phyloP scores from a whole-genome alignment of 2,329 filamentous ascomycete species.

The Fusarium nisikadoi region DNA sequence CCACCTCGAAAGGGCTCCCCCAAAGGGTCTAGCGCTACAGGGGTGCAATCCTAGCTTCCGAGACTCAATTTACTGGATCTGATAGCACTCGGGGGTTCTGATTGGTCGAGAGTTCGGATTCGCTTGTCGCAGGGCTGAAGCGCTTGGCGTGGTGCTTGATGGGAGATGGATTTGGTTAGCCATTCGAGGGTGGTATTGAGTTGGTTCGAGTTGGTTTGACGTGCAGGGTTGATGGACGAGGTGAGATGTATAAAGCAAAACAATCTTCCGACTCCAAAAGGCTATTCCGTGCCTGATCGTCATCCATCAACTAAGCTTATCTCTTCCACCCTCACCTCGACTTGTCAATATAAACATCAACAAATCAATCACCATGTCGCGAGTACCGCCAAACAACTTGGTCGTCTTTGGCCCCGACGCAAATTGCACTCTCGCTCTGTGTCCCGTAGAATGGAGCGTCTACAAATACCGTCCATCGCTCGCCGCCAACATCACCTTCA shows the following conservation, averaged over 20 bases:
- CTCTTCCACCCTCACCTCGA: not conserved
- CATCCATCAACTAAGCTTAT: not conserved
- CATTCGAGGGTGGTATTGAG: not conserved
- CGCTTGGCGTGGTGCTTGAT: not conserved
- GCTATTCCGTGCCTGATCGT: not conserved
- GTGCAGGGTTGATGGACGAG: not conserved
- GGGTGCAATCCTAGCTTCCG: conserved; percentile 16
- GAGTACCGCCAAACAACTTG: conserved; percentile 16
- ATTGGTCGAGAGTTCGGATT: conserved; percentile 22
- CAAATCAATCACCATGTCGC: conserved; percentile 19
- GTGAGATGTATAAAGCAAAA: conserved; percentile 1
- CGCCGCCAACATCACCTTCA: conserved; percentile 55
- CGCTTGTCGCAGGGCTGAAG: conserved; percentile 30
- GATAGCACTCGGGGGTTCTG: not conserved
- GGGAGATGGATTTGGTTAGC: not conserved
- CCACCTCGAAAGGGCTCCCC: conserved; percentile 18
- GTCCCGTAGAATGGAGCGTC: conserved; percentile 57
- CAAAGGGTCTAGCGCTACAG: not conserved
- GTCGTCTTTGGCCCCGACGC: conserved; percentile 57
- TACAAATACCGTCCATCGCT: conserved; percentile 60
- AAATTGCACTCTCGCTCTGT: conserved; percentile 62
- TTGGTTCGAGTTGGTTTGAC: too few species aligned
- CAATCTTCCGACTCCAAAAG: not conserved
- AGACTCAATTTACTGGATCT: conserved; percentile 3
- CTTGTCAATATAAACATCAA: not conserved